Evolutionary conservation across 2,329 filamentous ascomycete genomes (phyloP), one percentile per base, ranked within the genome.

Genomic region (Apiospora aurea): DNA sequence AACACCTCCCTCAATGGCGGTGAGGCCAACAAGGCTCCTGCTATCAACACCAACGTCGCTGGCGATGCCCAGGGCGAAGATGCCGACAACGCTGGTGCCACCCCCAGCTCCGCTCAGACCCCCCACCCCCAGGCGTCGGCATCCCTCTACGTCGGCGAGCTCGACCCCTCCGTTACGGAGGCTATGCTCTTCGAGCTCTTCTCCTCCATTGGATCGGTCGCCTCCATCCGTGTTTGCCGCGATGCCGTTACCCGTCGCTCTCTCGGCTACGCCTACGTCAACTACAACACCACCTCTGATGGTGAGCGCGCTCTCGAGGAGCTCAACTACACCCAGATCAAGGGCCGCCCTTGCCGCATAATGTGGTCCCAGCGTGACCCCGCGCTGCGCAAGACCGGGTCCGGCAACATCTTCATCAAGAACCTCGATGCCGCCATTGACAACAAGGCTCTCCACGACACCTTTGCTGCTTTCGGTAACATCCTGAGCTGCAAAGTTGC

Each of bases 341-440:
- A 98, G 91, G 95, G 95, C 80, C 95, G 94, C 82, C 96, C 96
- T 74, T 99, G 96, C 93, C 96, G 96, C 82, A 99, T 99, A 87
- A 99, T 99, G 96, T 99, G 96, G 96, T 99, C 96, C 76, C 96
- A 99, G 90, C 96, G 96, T 84, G 96, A 99, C 85, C 96, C 96
- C 77, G 96, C 96, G 83, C 92, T 99, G 80, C 96, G 96, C 88
- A 99, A 99, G 92, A 99, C 95, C 78, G 96, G 96, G 77, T 95
- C 98, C 87, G 96, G 96, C 84, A 99, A 99, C 82, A 96, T 99
- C 80, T 99, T 99, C 90, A 99, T 99, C 91, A 99, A 99, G 93
- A 99, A 99, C 88, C 89, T 99, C 77, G 96, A 99, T 84, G 93
- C 92, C 78, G 96, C 96, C 79, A 99, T 99, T 80, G 96, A 99